Conservation (phyloP, 108 stramenopile species). For the Discostella stelligeroides region DNA sequence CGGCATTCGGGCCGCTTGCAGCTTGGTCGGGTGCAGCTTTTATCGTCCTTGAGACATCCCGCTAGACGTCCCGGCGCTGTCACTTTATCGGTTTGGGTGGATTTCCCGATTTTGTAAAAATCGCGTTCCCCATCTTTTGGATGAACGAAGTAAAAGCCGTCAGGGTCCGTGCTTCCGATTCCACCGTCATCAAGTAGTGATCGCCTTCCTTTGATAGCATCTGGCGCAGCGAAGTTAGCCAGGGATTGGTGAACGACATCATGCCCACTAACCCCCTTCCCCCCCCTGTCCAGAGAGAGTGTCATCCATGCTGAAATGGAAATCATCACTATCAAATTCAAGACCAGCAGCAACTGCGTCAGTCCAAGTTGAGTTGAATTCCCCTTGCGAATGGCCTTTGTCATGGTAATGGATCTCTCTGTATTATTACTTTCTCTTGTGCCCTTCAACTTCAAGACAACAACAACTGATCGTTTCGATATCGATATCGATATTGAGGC, state of each 20-base stretch:
- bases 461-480: too few species aligned
- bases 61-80: neutral
- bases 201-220: neutral
- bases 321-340: conserved; percentile 1
- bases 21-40: conserved; percentile 24
- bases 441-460: too few species aligned
- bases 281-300: neutral
- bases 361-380: neutral
- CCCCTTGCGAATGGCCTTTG: neutral
- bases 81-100: conserved; percentile 26
- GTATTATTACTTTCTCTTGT: neutral
- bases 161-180: conserved; percentile 15
- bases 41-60: conserved; percentile 17
- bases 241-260: neutral
- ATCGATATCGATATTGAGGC: too few species aligned
- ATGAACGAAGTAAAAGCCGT: conserved; percentile 27
- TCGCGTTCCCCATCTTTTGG: conserved; percentile 26
- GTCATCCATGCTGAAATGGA: neutral
- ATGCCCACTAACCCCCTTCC: neutral
- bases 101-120: conserved; percentile 24
- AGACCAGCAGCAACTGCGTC: conserved; percentile 3
- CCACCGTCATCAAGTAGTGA: neutral
- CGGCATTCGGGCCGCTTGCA: conserved; percentile 35
- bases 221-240: neutral
- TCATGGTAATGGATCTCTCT: neutral